Evolutionary conservation across 2,329 filamentous ascomycete genomes (phyloP).

Genomic region (Aspergillus floridensis): DNA sequence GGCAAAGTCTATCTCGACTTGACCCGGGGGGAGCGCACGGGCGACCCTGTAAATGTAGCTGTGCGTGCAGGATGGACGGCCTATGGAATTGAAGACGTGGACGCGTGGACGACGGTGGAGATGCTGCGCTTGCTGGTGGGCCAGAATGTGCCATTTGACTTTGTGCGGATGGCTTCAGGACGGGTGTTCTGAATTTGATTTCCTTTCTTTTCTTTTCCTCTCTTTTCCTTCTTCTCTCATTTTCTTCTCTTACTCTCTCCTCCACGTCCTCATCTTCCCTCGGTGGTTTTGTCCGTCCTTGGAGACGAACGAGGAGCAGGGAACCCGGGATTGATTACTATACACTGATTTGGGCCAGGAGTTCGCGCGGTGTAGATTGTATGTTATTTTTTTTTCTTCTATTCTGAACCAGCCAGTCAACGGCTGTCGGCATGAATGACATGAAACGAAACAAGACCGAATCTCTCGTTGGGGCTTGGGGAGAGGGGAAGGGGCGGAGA

Average conservation of each 20-base stretch:
- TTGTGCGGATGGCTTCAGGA: slow-evolving; percentile 71
- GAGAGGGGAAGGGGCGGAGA: neutral
- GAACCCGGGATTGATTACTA: neutral
- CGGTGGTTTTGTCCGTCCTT: neutral
- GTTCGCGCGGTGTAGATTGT: neutral
- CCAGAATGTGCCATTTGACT: slow-evolving; percentile 84
- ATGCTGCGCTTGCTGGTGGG: slow-evolving; percentile 74
- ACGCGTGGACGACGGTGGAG: slow-evolving; percentile 81
- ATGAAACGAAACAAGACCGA: neutral
- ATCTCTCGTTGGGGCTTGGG: neutral
- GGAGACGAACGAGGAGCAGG: neutral
- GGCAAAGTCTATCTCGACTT: slow-evolving; percentile 78
- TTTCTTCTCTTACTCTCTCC: neutral
- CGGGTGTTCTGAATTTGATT: slow-evolving; percentile 47
- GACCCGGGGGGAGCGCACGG: slow-evolving; percentile 65
- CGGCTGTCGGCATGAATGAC: neutral
- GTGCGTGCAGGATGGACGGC: slow-evolving; percentile 73
- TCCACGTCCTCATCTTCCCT: too few relatives aligned
- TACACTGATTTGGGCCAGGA: neutral
- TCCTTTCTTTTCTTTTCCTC: neutral
- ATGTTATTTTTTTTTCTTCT: neutral
- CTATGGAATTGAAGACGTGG: slow-evolving; percentile 75
- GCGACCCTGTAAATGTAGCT: slow-evolving; percentile 68
- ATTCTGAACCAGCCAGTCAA: neutral
- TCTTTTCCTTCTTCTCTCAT: neutral